phyloP scores from a whole-genome alignment of 371 early-diverging fungal genomes.

The Rhizopus sp. region DNA sequence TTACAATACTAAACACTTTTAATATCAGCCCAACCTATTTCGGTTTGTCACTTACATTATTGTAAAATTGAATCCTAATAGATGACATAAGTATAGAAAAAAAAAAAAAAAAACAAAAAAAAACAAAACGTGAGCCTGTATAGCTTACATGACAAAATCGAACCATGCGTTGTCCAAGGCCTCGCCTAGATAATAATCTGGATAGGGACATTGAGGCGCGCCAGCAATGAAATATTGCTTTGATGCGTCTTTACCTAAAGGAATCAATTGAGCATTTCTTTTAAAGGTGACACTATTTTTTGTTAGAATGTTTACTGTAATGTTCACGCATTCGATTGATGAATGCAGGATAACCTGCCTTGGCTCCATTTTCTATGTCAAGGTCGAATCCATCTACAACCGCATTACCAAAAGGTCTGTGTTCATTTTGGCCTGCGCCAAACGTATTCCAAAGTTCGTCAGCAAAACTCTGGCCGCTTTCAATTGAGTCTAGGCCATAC shows the following conservation, averaged over 20 bases:
- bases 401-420: conserved; percentile 68
- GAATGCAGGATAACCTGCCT: conserved; percentile 55
- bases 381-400: conserved; percentile 72
- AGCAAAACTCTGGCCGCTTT: conserved; percentile 55
- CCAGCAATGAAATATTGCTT: conserved; percentile 49
- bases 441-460: conserved; percentile 63
- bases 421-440: conserved; percentile 45
- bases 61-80: conserved; percentile 26
- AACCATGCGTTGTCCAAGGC: conserved; percentile 46
- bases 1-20: conserved; percentile 21
- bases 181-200: conserved; percentile 53
- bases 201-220: conserved; percentile 62
- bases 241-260: conserved; percentile 27
- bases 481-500: conserved; percentile 52
- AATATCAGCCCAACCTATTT: background rate
- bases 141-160: conserved; percentile 43
- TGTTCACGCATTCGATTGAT: conserved; percentile 45
- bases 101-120: background rate
- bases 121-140: background rate
- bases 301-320: conserved; percentile 16
- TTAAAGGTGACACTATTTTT: background rate
- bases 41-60: conserved; percentile 15
- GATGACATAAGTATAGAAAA: background rate
- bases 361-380: conserved; percentile 68
- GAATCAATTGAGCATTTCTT: background rate